A percentile compares a stretch with the other conserved stretches of the same genome.
Conservation (phyloP, 768 basidiomycete species). For the Pulveroboletus sp. region DNA sequence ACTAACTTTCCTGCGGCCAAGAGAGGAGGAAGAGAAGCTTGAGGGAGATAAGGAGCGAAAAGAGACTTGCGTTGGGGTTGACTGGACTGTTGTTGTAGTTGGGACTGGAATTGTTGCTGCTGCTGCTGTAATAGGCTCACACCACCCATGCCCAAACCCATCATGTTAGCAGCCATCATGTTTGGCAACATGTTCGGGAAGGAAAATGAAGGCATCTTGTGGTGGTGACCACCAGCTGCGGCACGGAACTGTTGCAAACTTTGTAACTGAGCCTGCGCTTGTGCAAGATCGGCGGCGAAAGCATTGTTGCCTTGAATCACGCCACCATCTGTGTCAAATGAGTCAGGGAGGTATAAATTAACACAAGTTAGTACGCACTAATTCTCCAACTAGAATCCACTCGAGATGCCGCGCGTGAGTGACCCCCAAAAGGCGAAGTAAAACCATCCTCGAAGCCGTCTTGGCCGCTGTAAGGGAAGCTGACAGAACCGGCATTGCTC, state of each 20-base stretch:
- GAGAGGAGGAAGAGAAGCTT: conserved; percentile 93
- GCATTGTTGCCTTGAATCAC: conserved; percentile 60
- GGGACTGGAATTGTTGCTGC: conserved; percentile 92
- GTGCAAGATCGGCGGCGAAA: conserved; percentile 83
- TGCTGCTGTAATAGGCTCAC: conserved; percentile 88
- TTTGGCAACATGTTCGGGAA: conserved; percentile 98
- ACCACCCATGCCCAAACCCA: conserved; percentile 81
- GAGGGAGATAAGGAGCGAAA: conserved; percentile 97
- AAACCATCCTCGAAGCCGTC: conserved; percentile 84
- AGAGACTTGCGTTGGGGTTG: conserved; percentile 97
- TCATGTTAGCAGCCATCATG: conserved; percentile 96
- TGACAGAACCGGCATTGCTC: conserved; percentile 44
- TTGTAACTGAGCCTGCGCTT: conserved; percentile 94
- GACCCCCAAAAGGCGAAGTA: conserved; percentile 57
- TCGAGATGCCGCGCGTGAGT: conserved; percentile 71
- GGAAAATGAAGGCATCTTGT: conserved; percentile 96
- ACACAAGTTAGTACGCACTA: conserved; percentile 47
- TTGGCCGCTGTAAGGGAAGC: conserved; percentile 46
- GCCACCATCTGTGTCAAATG: conserved; percentile 55
- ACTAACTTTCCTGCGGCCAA: conserved; percentile 96
- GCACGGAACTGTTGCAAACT: conserved; percentile 97
- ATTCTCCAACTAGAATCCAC: conserved; percentile 87
- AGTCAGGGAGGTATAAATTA: conserved; percentile 6
- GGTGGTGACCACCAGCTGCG: conserved; percentile 89
- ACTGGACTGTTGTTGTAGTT: conserved; percentile 86